phyloP scores from a whole-genome alignment of 129 eudicot species.

The Pseudognaphalium luteoalbum region DNA sequence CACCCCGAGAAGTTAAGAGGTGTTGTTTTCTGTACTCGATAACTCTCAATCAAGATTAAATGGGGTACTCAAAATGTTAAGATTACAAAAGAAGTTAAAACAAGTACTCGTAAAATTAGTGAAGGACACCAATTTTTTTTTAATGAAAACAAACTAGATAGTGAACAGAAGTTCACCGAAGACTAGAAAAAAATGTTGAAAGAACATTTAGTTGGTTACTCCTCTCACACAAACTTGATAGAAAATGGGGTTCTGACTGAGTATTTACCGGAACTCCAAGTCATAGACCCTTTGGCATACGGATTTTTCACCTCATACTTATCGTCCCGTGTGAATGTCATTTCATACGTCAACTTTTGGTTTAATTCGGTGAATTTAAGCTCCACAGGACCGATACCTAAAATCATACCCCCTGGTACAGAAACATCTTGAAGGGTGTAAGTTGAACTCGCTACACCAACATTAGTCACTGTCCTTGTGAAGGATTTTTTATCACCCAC shows the following conservation, averaged over 20 bases:
- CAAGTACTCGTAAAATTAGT: too few species aligned
- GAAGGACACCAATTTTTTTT: not conserved
- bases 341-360: conserved; percentile 41
- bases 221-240: conserved; percentile 16
- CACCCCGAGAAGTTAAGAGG: not conserved
- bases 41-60: not conserved
- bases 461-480: conserved; percentile 52
- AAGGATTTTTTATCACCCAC: not conserved
- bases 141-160: conserved; percentile 7
- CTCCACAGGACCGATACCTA: conserved; percentile 15
- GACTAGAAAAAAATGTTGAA: conserved; percentile 30
- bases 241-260: conserved; percentile 47
- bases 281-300: conserved; percentile 41
- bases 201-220: conserved; percentile 17
- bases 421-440: conserved; percentile 25
- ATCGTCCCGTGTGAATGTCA: conserved; percentile 29
- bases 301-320: not conserved
- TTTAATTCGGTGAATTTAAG: conserved; percentile 36
- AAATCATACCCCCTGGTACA: conserved; percentile 23
- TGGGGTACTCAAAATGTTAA: not conserved
- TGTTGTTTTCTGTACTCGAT: not conserved
- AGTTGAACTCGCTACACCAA: conserved; percentile 37
- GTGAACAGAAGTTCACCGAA: too few species aligned
- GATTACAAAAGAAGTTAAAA: not conserved
- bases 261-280: conserved; percentile 39